Conservation (phyloP, 192 early-diverging fungal genomes). For the Podila verticillata region DNA sequence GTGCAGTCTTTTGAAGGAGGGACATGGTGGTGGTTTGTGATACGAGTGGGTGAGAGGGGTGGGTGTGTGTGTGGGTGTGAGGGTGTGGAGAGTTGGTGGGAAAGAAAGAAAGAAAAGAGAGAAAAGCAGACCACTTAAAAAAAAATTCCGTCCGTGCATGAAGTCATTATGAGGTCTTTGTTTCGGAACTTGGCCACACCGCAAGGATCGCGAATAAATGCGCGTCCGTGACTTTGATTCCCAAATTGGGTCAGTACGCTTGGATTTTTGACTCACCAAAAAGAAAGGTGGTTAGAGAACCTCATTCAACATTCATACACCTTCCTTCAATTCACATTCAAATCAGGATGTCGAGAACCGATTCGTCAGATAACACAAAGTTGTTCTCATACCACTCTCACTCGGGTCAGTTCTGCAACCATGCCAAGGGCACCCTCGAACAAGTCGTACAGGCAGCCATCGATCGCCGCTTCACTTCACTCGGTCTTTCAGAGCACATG, state of each 20-base stretch:
- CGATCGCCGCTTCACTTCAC: slow-evolving; percentile 70
- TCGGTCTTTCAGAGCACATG: slow-evolving; percentile 94
- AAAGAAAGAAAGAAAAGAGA: not conserved
- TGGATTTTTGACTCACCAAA: not conserved
- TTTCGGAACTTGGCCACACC: too few relatives aligned
- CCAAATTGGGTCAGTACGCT: not conserved
- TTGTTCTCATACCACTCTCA: slow-evolving; percentile 90
- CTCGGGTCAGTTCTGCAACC: slow-evolving; percentile 95
- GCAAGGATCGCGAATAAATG: too few relatives aligned
- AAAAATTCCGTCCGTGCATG: not conserved
- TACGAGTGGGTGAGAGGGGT: slow-evolving; percentile 3
- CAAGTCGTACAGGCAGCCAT: slow-evolving; percentile 83
- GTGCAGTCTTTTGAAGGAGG: not conserved
- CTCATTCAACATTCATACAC: not conserved
- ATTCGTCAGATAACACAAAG: not conserved
- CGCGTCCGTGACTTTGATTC: too few relatives aligned
- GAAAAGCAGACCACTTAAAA: not conserved
- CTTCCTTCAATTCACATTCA: not conserved
- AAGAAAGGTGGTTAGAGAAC: too few relatives aligned
- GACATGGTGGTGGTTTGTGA: not conserved
- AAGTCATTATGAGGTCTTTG: not conserved
- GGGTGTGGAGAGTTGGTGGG: not conserved
- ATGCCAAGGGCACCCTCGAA: slow-evolving; percentile 88
- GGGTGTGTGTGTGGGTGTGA: not conserved
- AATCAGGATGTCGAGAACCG: not conserved